phyloP scores from a whole-genome alignment of 768 basidiomycete genomes.

The Lentinus brumalis region DNA sequence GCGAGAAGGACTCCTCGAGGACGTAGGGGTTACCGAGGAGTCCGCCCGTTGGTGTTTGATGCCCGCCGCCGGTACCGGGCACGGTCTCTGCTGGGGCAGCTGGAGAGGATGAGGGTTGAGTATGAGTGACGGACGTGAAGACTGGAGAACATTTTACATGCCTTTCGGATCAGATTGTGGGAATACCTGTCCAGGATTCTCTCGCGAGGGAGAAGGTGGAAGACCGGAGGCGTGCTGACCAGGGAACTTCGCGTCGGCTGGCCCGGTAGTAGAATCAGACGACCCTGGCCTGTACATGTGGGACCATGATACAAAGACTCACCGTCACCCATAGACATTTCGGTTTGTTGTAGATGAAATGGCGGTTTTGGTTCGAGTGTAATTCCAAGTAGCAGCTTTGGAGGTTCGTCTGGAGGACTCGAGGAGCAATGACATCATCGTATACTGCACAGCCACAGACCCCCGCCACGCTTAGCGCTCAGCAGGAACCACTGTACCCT shows the following conservation, averaged over 20 bases:
- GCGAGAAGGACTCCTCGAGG: conserved; percentile 43
- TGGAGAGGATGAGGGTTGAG: neutral
- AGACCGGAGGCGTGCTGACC: conserved; percentile 34
- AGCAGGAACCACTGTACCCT: too few species aligned
- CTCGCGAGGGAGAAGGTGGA: conserved; percentile 46
- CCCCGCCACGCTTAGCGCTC: too few species aligned
- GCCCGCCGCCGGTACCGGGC: conserved; percentile 24
- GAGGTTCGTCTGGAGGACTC: too few species aligned
- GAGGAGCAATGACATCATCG: too few species aligned
- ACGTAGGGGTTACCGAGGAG: conserved; percentile 51
- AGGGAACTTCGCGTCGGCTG: conserved; percentile 45
- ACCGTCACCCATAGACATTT: too few species aligned
- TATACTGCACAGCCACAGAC: too few species aligned
- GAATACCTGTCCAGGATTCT: conserved; percentile 50
- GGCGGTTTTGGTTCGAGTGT: too few species aligned
- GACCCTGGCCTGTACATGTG: too few species aligned
- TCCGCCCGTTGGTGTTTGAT: conserved; percentile 20
- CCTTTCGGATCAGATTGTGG: conserved; percentile 48
- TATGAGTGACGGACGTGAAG: neutral
- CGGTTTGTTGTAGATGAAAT: too few species aligned
- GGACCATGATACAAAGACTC: too few species aligned
- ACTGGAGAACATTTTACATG: conserved; percentile 13
- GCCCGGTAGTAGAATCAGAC: too few species aligned
- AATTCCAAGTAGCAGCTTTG: too few species aligned
- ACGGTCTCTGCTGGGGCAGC: conserved; percentile 27